phyloP scores from a whole-genome alignment of 2,329 filamentous ascomycete genomes.

The Trichoderma afroharzianum region DNA sequence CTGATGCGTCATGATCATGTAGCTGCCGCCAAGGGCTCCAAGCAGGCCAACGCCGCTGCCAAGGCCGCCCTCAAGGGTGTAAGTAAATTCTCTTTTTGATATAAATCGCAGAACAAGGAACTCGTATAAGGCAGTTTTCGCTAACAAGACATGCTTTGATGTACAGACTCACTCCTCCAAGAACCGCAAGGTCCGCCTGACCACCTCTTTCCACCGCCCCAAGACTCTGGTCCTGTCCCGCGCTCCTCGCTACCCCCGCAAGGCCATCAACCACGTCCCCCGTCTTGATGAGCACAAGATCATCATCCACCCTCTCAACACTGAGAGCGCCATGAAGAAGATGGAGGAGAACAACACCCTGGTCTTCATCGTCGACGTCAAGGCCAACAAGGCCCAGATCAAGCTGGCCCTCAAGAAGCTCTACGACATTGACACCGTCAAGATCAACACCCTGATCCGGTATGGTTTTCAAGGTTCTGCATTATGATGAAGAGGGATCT shows the following conservation, averaged over 20 bases:
- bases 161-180: slow-evolving; percentile 63
- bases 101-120: background rate
- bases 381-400: slow-evolving; percentile 99
- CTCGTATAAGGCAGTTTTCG: background rate
- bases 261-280: slow-evolving; percentile 83
- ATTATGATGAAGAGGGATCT: background rate
- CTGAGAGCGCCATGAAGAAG: slow-evolving; percentile 99
- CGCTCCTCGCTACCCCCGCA: slow-evolving; percentile 92
- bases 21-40: slow-evolving; percentile 63
- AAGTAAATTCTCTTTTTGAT: slow-evolving; percentile 46
- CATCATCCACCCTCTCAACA: slow-evolving; percentile 97
- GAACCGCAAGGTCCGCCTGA: slow-evolving; percentile 86
- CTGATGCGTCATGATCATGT: slow-evolving; percentile 57
- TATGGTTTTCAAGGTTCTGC: slow-evolving; percentile 41
- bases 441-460: slow-evolving; percentile 99
- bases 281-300: slow-evolving; percentile 97
- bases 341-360: slow-evolving; percentile 99
- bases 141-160: background rate
- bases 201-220: slow-evolving; percentile 94
- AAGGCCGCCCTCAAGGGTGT: slow-evolving; percentile 96
- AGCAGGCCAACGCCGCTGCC: slow-evolving; percentile 89
- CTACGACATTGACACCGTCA: slow-evolving; percentile 96
- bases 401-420: slow-evolving; percentile 98
- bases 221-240: slow-evolving; percentile 94
- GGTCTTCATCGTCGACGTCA: slow-evolving; percentile 93